Conservation (phyloP, 768 basidiomycete genomes). For the Naganishia vaughanmartiniae region DNA sequence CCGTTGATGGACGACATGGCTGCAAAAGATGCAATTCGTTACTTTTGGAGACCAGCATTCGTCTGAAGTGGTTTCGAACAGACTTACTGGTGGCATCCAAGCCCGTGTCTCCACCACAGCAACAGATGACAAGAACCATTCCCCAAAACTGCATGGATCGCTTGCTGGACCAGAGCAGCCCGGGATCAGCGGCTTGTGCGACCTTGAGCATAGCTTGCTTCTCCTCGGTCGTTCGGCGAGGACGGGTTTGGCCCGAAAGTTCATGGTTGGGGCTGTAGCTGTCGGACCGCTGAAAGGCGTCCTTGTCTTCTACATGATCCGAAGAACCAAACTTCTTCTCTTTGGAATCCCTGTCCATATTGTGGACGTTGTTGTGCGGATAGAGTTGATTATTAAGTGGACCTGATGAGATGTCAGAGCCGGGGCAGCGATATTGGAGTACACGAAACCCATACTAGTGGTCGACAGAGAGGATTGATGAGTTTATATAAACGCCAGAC, state of each 20-base stretch:
- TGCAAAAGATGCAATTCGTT: neutral
- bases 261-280: slow-evolving; percentile 11
- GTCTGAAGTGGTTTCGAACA: too few relatives aligned
- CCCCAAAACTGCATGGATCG: neutral
- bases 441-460: too few relatives aligned
- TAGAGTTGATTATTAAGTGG: neutral
- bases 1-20: slow-evolving; percentile 15
- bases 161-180: slow-evolving; percentile 7
- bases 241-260: neutral
- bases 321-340: slow-evolving; percentile 10
- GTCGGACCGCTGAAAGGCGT: neutral
- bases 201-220: slow-evolving; percentile 1
- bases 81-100: slow-evolving; percentile 20
- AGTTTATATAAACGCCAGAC: too few relatives aligned
- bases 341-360: neutral
- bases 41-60: neutral
- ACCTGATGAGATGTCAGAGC: neutral
- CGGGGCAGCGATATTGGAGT: too few relatives aligned
- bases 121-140: slow-evolving; percentile 15
- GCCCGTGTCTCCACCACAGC: slow-evolving; percentile 15
- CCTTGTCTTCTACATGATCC: neutral
- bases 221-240: slow-evolving; percentile 4
- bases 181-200: slow-evolving; percentile 13
- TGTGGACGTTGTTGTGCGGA: neutral
- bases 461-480: too few relatives aligned